Conservation (phyloP, 257 asterid species). For the Avicennia marina region DNA sequence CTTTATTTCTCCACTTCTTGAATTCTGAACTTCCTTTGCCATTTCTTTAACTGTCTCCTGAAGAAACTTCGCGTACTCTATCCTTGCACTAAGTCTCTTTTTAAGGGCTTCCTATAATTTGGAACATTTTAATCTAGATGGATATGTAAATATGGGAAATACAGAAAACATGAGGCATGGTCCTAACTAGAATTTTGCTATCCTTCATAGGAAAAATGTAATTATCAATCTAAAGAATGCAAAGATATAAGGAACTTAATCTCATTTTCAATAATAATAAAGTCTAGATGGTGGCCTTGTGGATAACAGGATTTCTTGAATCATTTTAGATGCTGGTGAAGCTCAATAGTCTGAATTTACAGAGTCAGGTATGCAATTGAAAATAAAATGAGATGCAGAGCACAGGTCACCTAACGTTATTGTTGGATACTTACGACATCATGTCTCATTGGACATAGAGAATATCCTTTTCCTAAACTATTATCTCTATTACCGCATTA, state of each 20-base stretch:
- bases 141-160: constrained; percentile 3
- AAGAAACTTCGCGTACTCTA: constrained; percentile 94
- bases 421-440: background rate
- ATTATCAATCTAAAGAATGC: no score
- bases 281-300: background rate
- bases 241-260: background rate
- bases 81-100: constrained; percentile 80
- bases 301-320: background rate
- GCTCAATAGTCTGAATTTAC: background rate
- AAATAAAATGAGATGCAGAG: background rate
- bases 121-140: constrained; percentile 15
- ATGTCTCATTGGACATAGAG: constrained; percentile 8
- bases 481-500: constrained; percentile 5
- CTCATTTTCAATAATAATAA: constrained; percentile 1
- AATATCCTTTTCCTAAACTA: constrained; percentile 1
- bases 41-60: constrained; percentile 96
- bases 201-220: no score
- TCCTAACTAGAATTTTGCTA: no score
- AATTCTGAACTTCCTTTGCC: constrained; percentile 96
- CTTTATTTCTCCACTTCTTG: constrained; percentile 82
- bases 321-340: constrained; percentile 6
- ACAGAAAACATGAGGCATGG: constrained; percentile 5
- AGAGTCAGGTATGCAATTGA: background rate
- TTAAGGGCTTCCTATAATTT: constrained; percentile 67
- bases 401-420: background rate